Conservation (phyloP, 805 yeast species). For the Monosporozyma siamensis region DNA sequence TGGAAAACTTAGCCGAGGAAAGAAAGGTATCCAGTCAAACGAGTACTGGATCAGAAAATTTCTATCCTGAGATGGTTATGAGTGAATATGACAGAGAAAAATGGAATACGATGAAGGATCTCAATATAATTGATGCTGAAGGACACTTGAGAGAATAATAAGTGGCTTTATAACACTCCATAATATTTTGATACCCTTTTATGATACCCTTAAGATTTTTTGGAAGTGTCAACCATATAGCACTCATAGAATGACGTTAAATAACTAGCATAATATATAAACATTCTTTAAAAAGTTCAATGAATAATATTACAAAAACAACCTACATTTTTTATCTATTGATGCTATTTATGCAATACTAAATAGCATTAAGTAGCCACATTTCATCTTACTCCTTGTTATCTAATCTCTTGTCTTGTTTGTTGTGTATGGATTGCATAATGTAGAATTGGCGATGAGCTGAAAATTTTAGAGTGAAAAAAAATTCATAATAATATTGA, state of each 20-base stretch:
- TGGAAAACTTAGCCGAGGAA: neutral
- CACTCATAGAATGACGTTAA: neutral
- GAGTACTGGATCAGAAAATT: slow-evolving; percentile 9
- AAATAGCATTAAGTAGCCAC: no score
- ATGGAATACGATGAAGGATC: slow-evolving; percentile 19
- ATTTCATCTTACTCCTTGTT: no score
- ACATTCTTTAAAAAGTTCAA: slow-evolving; percentile 1
- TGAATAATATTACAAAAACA: neutral
- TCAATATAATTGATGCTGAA: slow-evolving; percentile 6
- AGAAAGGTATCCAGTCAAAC: slow-evolving; percentile 7
- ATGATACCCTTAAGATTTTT: neutral
- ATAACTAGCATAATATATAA: neutral
- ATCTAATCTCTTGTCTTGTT: no score
- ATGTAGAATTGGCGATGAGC: slow-evolving; percentile 3
- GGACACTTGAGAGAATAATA: slow-evolving; percentile 2
- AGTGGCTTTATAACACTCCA: no score
- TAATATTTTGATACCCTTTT: neutral
- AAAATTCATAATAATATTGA: neutral
- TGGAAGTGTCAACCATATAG: neutral
- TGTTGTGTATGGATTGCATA: no score
- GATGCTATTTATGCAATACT: no score
- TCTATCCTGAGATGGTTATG: slow-evolving; percentile 22
- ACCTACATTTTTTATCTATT: no score
- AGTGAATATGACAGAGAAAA: slow-evolving; percentile 31
- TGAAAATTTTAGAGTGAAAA: slow-evolving; percentile 2